Evolutionary conservation across 768 basidiomycete species (phyloP), one percentile per base, ranked within the genome.

Genomic region (Phylloporus sp.): DNA sequence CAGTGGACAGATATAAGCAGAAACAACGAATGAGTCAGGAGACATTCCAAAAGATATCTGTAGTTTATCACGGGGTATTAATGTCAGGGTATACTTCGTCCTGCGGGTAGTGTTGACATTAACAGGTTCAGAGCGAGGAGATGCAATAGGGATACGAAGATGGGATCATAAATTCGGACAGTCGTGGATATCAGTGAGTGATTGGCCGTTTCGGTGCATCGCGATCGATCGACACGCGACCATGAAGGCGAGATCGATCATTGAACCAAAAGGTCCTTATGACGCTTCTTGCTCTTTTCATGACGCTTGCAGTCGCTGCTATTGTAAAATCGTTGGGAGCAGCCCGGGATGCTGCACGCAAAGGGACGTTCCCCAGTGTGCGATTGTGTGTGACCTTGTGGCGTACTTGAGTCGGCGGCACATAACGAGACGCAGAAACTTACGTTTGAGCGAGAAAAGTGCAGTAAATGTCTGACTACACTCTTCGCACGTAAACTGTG

Each of bases 251-350:
- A 40, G 47, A 46, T 39, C 47, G 51, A 59, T 65, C 59, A 57
- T 34, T 36, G 35, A 27, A 18, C 50, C 47, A 27, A 5, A 15
- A 61, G 36, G 20, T 57, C 57, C 43, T 62, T 64, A 24, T 68
- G 67, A 53, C 67, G 66, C 39, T 68, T 70, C 57, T 5, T 57
- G 59, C 69, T 70, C 49, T 54, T 69, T 53, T 69, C 67, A 10
- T 69, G 67, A 41, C 67, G 67, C 38, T 64, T 69, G 50, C 67
- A 70, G 18, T 69, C 67, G 11, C 67, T 70, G 36, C 54, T 67
- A 49, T 69, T 69, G 52, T 41, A 69, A 43, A 69, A 69, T 15
- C 55, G 57, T 34, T 69, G 67, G 0, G 1, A 6, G 49, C 67
- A 69, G 2, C 69, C 69, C 6, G 56, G 43, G 28, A 70, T 44